Evolutionary conservation across 2,329 filamentous ascomycete genomes (phyloP), one percentile per base, ranked within the genome.

Genomic region (Fusarium anthophilum): DNA sequence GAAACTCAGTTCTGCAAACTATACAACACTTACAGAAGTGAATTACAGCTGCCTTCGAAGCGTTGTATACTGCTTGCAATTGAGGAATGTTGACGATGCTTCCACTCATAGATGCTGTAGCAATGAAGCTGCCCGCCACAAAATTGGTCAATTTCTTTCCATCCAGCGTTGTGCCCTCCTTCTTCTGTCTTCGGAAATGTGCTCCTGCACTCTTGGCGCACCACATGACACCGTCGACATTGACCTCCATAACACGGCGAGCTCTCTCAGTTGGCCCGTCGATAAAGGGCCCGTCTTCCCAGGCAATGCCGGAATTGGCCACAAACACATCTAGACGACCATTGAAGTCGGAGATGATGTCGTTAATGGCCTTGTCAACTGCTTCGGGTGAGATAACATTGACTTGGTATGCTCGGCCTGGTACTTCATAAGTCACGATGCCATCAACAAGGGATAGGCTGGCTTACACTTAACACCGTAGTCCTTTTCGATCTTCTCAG

Each of bases 1-100:
- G 4, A 28, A 12, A 22, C 5, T 24, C 6, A 22, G 38, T 22
- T 41, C 28, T 43, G 8, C 18, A 24, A 12, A 10, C 10, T 28
- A 38, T 37, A 51, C 7, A 11, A n/a, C 51, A 77, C 84, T 79
- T 84, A 87, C 88, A 91, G 64, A 89, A 82, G 75, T 90, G 87
- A 53, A 90, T 87, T 18, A 89, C 84, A 37, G 87, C 92, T 3
- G 91, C 90, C 83, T 94, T 94, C 72, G 91, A 90, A 24, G 90
- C 90, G 80, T 94, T 94, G 80, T 94, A 94, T 14, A 91, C 89
- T 11, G 91, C 87, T 83, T 95, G 93, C 75, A 91, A 80, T 83
- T 95, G 93, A 11, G 93, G 93, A 66, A 94, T 87, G 80, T 95
- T 95, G 80, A 91, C 92, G 76, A 95, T 92, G 79, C 93, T 92